Conservation (phyloP, 139 green algal species). For the Gonium pectorale region DNA sequence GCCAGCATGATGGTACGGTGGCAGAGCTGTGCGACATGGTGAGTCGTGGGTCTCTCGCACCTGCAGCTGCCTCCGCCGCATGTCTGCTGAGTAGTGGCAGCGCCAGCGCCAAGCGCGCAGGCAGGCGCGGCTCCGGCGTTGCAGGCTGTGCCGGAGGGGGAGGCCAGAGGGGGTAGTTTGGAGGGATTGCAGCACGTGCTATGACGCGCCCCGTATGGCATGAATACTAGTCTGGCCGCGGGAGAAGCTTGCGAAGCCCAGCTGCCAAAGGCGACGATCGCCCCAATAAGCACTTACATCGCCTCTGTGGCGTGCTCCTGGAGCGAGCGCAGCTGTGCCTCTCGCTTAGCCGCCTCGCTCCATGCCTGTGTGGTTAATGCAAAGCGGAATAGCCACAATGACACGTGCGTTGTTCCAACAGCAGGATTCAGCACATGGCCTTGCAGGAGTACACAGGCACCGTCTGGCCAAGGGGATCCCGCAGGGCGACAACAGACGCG, state of each 20-base stretch:
- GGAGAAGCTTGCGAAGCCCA: too few species aligned
- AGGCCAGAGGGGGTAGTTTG: too few species aligned
- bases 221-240: too few species aligned
- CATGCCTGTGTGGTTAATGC: conserved; percentile 16
- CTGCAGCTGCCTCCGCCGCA: conserved; percentile 32
- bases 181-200: too few species aligned
- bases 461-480: too few species aligned
- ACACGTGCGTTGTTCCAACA: too few species aligned
- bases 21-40: too few species aligned
- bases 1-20: too few species aligned
- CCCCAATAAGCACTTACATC: too few species aligned
- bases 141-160: not conserved
- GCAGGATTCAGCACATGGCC: too few species aligned
- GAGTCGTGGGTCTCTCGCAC: not conserved
- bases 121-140: not conserved
- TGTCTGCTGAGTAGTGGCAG: conserved; percentile 31
- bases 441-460: not conserved
- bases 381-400: not conserved
- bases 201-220: too few species aligned
- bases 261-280: too few species aligned
- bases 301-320: not conserved
- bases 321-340: not conserved
- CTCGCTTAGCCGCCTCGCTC: not conserved
- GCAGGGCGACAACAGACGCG: not conserved
- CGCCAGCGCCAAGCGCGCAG: conserved; percentile 16